A percentile compares a stretch with the other conserved stretches of the same genome.
These are phyloP conservation scores for Bauhinia variegata DNA, from an alignment of 306 rosid genomes.

Conservation along the genomic window DNA sequence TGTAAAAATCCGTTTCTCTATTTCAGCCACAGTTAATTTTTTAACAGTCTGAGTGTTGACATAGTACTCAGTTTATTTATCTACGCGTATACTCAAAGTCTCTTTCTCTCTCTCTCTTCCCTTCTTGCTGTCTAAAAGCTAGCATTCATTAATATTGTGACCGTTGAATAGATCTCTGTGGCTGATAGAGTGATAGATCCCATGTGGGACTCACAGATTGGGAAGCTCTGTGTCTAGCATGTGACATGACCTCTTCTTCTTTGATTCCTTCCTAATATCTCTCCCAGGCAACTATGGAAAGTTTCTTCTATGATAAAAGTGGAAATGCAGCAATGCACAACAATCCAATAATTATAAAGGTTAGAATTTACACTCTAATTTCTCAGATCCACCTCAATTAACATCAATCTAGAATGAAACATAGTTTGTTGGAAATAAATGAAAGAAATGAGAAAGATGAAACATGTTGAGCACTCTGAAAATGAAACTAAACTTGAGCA, in stretches of 20 bases:
- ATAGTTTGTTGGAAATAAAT: conserved; percentile 34
- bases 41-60: conserved; percentile 5
- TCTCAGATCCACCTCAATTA: conserved; percentile 62
- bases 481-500: conserved; percentile 21
- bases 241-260: conserved; percentile 43
- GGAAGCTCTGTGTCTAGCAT: conserved; percentile 41
- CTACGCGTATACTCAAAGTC: too few relatives aligned
- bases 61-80: not conserved
- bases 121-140: too few relatives aligned
- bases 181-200: conserved; percentile 29
- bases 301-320: not conserved
- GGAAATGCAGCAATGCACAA: too few relatives aligned
- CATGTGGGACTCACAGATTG: conserved; percentile 51
- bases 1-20: not conserved
- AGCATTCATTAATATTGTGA: conserved; percentile 15
- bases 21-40: not conserved
- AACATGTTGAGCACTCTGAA: conserved; percentile 48
- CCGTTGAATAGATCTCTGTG: conserved; percentile 43
- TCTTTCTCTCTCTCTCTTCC: too few relatives aligned
- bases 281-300: conserved; percentile 18
- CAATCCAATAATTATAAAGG: conserved; percentile 54
- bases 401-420: conserved; percentile 55
- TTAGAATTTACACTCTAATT: conserved; percentile 79
- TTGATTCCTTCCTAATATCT: conserved; percentile 20
- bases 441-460: conserved; percentile 38